Percentiles rank a stretch among this genome's conserved stretches.
Evolutionary conservation across 352 stramenopile genomes (phyloP).

Genomic region (Hyphochytrium catenoides): DNA sequence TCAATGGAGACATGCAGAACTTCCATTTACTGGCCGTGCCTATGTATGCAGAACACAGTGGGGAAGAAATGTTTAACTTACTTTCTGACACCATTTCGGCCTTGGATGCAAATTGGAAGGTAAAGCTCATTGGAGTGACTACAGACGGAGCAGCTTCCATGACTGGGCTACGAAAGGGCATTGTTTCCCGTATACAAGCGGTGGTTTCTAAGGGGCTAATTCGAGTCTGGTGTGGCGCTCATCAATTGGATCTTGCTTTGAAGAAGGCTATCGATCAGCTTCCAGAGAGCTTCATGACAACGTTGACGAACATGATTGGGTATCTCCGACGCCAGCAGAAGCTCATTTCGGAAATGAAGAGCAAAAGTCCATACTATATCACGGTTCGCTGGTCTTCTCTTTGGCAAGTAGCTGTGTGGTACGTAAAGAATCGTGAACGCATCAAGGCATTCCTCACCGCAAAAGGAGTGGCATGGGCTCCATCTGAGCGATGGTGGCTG

Average conservation of each 20-base stretch:
- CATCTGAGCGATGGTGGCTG: constrained; percentile 29
- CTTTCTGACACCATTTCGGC: too few relatives aligned
- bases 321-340: too few relatives aligned
- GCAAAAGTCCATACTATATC: too few relatives aligned
- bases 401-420: too few relatives aligned
- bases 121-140: constrained; percentile 24
- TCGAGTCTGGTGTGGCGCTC: constrained; percentile 25
- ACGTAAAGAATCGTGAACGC: constrained; percentile 16
- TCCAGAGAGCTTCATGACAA: too few relatives aligned
- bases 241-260: constrained; percentile 28
- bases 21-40: constrained; percentile 26
- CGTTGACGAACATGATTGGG: too few relatives aligned
- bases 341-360: too few relatives aligned
- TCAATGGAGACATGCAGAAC: constrained; percentile 21
- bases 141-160: constrained; percentile 16
- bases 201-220: constrained; percentile 24
- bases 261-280: constrained; percentile 22
- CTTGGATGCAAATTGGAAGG: constrained; percentile 22
- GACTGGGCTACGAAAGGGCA: constrained; percentile 19
- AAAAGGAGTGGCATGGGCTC: constrained; percentile 8
- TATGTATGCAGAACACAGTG: constrained; percentile 17
- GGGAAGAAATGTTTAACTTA: constrained; percentile 17
- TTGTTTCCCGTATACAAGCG: constrained; percentile 18
- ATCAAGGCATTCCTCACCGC: constrained; percentile 13
- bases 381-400: too few relatives aligned